Percentiles rank a stretch among this genome's conserved stretches.
phyloP scores from a whole-genome alignment of 2,329 filamentous ascomycete species.

The Akanthomyces uredinophilus region DNA sequence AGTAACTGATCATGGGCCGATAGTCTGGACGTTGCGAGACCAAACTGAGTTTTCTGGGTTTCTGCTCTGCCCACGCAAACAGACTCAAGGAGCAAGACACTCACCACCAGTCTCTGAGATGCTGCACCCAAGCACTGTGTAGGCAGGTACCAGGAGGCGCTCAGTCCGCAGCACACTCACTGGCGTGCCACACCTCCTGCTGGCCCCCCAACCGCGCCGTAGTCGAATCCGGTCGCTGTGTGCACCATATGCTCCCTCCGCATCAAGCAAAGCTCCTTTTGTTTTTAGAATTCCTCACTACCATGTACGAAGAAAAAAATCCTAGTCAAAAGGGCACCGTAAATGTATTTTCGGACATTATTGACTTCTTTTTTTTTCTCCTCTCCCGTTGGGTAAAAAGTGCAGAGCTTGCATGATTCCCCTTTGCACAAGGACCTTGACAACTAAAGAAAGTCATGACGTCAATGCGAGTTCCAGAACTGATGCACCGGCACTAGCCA shows the following conservation, averaged over 20 bases:
- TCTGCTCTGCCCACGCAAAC: neutral
- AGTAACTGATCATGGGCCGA: constrained; percentile 3
- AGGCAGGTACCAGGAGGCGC: too few relatives aligned
- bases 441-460: constrained; percentile 12
- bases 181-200: neutral
- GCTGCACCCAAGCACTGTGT: too few relatives aligned
- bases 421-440: neutral
- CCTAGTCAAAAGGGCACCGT: too few relatives aligned
- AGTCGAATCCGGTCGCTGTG: too few relatives aligned
- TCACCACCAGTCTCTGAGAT: too few relatives aligned
- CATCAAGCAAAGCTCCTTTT: neutral
- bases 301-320: neutral
- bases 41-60: neutral
- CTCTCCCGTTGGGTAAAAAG: neutral
- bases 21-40: neutral
- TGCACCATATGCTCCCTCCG: neutral
- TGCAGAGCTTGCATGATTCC: neutral
- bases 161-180: too few relatives aligned
- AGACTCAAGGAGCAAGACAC: neutral
- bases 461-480: constrained; percentile 10
- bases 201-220: neutral
- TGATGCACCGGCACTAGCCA: constrained; percentile 6
- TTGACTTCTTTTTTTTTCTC: neutral
- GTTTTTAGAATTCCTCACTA: neutral
- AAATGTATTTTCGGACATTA: too few relatives aligned